Percentiles rank a stretch among this genome's conserved stretches.
Conservation (phyloP, 2,329 filamentous ascomycete genomes). For the Fusarium chaquense region DNA sequence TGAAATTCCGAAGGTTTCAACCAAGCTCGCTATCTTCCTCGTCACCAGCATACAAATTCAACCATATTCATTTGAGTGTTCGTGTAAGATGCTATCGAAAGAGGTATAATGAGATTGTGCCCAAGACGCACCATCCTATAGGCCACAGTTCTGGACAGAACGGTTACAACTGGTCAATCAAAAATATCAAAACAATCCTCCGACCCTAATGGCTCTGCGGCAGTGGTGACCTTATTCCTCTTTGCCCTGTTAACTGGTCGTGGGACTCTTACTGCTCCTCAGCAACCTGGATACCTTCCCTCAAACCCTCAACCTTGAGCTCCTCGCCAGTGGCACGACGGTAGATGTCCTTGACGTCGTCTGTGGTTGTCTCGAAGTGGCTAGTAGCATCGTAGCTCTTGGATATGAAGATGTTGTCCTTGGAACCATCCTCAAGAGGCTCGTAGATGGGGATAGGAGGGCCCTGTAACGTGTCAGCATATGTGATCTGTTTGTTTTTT, state of each 20-base stretch:
- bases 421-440: slow-evolving; percentile 82
- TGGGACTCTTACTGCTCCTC: slow-evolving; percentile 66
- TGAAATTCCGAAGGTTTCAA: slow-evolving; percentile 35
- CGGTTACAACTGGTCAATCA: slow-evolving; percentile 11
- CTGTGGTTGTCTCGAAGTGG: slow-evolving; percentile 93
- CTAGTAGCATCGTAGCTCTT: slow-evolving; percentile 98
- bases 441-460: slow-evolving; percentile 94
- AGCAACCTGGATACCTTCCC: slow-evolving; percentile 80
- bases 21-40: slow-evolving; percentile 12
- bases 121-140: slow-evolving; percentile 39
- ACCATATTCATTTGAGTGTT: slow-evolving; percentile 33
- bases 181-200: slow-evolving; percentile 31
- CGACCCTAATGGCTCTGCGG: slow-evolving; percentile 17
- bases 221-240: slow-evolving; percentile 27
- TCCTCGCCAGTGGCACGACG: slow-evolving; percentile 84
- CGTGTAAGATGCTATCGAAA: slow-evolving; percentile 44
- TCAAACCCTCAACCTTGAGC: slow-evolving; percentile 86
- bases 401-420: slow-evolving; percentile 95
- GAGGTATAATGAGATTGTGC: slow-evolving; percentile 47
- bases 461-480: slow-evolving; percentile 59
- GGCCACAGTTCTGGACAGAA: slow-evolving; percentile 5
- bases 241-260: slow-evolving; percentile 9
- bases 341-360: slow-evolving; percentile 97
- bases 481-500: neutral
- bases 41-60: slow-evolving; percentile 13